A percentile compares a stretch with the other conserved stretches of the same genome.
Conservation (phyloP, 164 flowering plant genomes). For the Aristolochia californica region DNA sequence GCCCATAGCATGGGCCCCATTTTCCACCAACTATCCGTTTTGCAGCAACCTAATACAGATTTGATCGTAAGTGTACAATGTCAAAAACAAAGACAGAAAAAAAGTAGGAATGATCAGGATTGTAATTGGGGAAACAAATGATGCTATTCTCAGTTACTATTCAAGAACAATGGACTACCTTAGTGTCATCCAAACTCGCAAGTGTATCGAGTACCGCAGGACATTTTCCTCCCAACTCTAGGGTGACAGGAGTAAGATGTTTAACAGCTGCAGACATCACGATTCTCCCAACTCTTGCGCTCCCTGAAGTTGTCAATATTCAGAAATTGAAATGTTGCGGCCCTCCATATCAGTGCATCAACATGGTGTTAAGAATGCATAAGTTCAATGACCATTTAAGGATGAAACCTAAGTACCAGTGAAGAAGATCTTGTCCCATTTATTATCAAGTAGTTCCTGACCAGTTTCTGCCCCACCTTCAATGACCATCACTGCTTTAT, state of each 20-base stretch:
- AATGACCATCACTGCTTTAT: conserved; percentile 45
- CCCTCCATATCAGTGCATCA: too few relatives aligned
- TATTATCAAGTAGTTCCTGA: conserved; percentile 36
- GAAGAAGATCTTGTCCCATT: conserved; percentile 94
- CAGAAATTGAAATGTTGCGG: too few relatives aligned
- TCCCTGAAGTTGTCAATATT: conserved; percentile 34
- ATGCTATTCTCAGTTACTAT: background rate
- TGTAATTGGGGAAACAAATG: background rate
- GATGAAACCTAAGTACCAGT: conserved; percentile 40
- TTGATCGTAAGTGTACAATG: background rate
- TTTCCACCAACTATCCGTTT: conserved; percentile 56
- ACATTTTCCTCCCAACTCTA: conserved; percentile 93
- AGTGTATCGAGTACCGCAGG: conserved; percentile 43
- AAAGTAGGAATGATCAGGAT: background rate
- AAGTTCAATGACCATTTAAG: background rate
- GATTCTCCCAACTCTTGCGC: conserved; percentile 49
- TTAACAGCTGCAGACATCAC: conserved; percentile 81
- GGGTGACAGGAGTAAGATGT: conserved; percentile 78
- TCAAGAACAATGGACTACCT: conserved; percentile 1
- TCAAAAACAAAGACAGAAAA: too few relatives aligned
- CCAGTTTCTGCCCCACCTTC: conserved; percentile 47
- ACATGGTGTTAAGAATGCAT: too few relatives aligned
- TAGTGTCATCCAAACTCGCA: background rate
- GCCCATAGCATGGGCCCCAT: conserved; percentile 67
- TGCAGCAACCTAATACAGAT: conserved; percentile 35